Percentiles rank a stretch among this genome's conserved stretches.
phyloP scores from a whole-genome alignment of 768 basidiomycete genomes.

The Pulveroboletus frians region DNA sequence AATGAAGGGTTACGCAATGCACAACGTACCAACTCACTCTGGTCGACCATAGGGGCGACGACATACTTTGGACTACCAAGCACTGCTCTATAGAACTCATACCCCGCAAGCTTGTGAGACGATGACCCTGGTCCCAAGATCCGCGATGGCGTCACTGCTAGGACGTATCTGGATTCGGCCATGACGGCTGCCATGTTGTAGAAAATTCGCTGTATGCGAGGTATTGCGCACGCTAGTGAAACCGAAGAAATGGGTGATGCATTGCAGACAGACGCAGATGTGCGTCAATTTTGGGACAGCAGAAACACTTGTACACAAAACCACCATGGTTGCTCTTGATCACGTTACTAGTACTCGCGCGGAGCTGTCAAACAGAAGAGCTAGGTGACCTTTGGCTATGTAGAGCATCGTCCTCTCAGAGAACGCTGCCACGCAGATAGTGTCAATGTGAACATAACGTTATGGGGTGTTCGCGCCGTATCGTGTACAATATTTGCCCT shows the following conservation, averaged over 20 bases:
- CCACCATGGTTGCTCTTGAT: too few relatives aligned
- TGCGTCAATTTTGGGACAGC: background rate
- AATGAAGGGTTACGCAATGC: background rate
- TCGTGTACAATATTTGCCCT: too few relatives aligned
- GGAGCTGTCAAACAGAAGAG: too few relatives aligned
- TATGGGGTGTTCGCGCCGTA: too few relatives aligned
- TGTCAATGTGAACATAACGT: too few relatives aligned
- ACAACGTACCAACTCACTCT: slow-evolving; percentile 82
- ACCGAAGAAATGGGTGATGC: background rate
- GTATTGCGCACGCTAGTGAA: background rate
- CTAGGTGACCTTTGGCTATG: too few relatives aligned
- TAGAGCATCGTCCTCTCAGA: too few relatives aligned
- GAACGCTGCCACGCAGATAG: too few relatives aligned
- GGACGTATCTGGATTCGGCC: background rate
- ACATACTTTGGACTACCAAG: slow-evolving; percentile 84
- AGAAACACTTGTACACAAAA: slow-evolving; percentile 7
- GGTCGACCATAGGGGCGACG: slow-evolving; percentile 98
- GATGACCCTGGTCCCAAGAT: background rate
- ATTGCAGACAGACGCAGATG: slow-evolving; percentile 3
- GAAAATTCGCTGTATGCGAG: slow-evolving; percentile 1
- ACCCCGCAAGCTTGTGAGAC: slow-evolving; percentile 55
- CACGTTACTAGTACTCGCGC: too few relatives aligned
- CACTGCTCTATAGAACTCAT: slow-evolving; percentile 76
- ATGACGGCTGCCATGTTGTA: slow-evolving; percentile 4
- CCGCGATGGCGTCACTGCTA: background rate